phyloP scores from a whole-genome alignment of 163 green algal species.

The Coccomyxa subellipsoidea region DNA sequence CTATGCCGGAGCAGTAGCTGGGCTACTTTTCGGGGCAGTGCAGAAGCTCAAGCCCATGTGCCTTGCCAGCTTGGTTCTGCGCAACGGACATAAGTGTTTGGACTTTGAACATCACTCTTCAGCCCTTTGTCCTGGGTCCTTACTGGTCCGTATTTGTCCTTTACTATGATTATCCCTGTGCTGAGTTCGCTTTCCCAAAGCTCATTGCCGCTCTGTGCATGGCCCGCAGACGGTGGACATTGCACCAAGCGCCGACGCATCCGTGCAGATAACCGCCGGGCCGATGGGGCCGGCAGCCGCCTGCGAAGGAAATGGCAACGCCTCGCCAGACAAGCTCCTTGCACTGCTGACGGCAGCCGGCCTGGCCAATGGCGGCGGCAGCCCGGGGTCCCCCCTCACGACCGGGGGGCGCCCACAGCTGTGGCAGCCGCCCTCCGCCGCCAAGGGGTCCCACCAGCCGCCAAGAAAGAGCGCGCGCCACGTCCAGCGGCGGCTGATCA shows the following conservation, averaged over 20 bases:
- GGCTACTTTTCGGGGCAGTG: too few relatives aligned
- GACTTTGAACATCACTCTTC: too few relatives aligned
- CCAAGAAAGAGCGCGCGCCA: background rate
- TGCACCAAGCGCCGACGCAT: background rate
- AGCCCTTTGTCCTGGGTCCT: too few relatives aligned
- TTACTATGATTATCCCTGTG: too few relatives aligned
- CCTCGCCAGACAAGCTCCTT: background rate
- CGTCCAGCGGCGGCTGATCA: background rate
- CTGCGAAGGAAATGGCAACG: background rate
- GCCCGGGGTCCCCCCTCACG: background rate
- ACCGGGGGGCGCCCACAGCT: background rate
- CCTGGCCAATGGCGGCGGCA: too few relatives aligned
- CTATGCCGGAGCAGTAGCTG: too few relatives aligned
- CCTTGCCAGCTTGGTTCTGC: too few relatives aligned
- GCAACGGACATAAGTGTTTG: too few relatives aligned
- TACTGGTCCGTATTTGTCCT: too few relatives aligned
- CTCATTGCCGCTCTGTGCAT: too few relatives aligned
- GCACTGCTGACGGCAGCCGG: background rate
- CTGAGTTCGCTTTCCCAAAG: too few relatives aligned
- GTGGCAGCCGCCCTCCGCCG: background rate
- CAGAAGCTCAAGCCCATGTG: too few relatives aligned
- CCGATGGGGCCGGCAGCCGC: background rate
- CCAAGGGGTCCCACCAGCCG: background rate
- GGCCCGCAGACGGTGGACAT: background rate
- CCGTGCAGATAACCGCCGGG: background rate